Conservation (phyloP, 345 rosid genomes). For the Barbarea vulgaris region DNA sequence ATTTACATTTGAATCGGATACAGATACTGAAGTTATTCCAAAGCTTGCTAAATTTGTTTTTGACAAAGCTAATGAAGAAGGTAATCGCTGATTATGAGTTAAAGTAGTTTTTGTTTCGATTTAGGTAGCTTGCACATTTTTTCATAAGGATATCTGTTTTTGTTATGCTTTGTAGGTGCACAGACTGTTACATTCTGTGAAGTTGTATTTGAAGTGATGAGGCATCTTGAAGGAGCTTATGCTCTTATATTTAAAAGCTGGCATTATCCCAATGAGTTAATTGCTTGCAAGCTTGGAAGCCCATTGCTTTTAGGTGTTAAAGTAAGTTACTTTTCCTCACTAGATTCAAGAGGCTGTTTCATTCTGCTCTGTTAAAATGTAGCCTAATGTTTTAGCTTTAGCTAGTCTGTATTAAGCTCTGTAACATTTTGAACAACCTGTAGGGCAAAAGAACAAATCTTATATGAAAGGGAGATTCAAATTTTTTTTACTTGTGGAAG, state of each 20-base stretch:
- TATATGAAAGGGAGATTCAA: too few species aligned
- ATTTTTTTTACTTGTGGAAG: conserved; percentile 9
- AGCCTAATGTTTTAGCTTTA: background rate
- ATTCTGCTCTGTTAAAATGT: background rate
- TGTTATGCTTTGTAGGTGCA: conserved; percentile 55
- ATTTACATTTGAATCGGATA: conserved; percentile 85
- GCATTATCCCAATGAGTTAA: conserved; percentile 91
- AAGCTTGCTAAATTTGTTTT: conserved; percentile 91
- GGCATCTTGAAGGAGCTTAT: conserved; percentile 98
- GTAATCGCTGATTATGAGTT: conserved; percentile 38
- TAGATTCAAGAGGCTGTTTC: conserved; percentile 16
- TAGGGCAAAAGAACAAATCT: too few species aligned
- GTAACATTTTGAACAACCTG: too few species aligned
- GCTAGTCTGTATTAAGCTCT: conserved; percentile 13
- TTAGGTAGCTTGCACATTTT: background rate
- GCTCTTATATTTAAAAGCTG: conserved; percentile 93
- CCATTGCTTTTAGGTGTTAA: conserved; percentile 92
- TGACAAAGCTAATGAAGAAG: conserved; percentile 89
- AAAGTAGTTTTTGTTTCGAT: background rate
- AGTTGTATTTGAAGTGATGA: conserved; percentile 94
- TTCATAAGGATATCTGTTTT: conserved; percentile 1
- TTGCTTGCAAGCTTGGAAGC: conserved; percentile 97
- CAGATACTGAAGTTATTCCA: conserved; percentile 96
- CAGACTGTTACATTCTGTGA: conserved; percentile 75
- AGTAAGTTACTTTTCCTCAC: conserved; percentile 51